These are phyloP conservation scores for Orbilia javanica DNA, from an alignment of 2,329 filamentous ascomycete species.

Conservation along the genomic window DNA sequence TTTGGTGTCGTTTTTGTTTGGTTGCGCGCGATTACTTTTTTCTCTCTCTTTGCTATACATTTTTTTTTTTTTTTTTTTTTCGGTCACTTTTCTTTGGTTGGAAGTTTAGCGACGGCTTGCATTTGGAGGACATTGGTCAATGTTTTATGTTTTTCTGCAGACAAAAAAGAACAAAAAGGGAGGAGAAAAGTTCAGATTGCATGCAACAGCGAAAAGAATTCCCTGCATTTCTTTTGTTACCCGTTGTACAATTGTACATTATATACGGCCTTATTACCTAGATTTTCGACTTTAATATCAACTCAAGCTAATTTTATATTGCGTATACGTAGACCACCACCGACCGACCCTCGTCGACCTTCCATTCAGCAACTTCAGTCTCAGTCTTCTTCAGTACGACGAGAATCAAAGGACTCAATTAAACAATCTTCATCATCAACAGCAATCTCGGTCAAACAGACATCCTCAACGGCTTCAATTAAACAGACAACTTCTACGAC, in stretches of 20 bases:
- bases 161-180: background rate
- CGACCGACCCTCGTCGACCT: constrained; percentile 39
- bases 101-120: constrained; percentile 8
- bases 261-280: constrained; percentile 18
- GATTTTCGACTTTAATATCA: constrained; percentile 22
- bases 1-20: constrained; percentile 2
- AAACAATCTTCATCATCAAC: constrained; percentile 35
- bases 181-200: constrained; percentile 14
- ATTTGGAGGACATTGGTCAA: constrained; percentile 9
- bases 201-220: constrained; percentile 18
- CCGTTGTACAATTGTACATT: constrained; percentile 16
- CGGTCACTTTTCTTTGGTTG: constrained; percentile 14
- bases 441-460: constrained; percentile 18
- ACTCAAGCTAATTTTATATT: constrained; percentile 48
- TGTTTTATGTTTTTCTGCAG: background rate
- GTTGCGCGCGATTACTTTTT: constrained; percentile 7
- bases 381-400: constrained; percentile 11
- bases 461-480: constrained; percentile 24
- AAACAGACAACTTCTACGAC: constrained; percentile 21
- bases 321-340: constrained; percentile 47
- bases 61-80: too few species aligned
- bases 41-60: too few species aligned
- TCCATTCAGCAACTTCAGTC: constrained; percentile 22
- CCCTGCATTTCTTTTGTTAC: constrained; percentile 5
- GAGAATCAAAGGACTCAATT: constrained; percentile 1